Evolutionary conservation across 495 filamentous ascomycete genomes (phyloP), one percentile per base, ranked within the genome.

Genomic region (Aspergillus nanangensis): DNA sequence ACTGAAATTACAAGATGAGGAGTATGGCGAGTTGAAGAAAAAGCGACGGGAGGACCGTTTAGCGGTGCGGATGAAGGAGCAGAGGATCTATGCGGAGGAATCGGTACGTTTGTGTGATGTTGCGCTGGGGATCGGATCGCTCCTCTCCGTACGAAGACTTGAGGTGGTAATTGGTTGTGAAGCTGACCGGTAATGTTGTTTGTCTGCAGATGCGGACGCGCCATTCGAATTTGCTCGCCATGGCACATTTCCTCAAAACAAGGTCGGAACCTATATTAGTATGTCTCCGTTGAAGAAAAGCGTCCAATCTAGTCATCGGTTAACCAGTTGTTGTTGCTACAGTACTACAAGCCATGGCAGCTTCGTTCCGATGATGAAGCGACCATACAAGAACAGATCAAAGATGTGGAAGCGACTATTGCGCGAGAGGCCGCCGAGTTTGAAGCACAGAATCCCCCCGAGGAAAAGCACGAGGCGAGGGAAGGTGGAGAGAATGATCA

Each of bases 281-380:
- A 75, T 58, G 86, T 69, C 38, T 21, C 20, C n/a, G n/a, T n/a
- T n/a, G n/a, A n/a, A n/a, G n/a, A n/a, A n/a, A n/a, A n/a, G n/a
- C n/a, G n/a, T n/a, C n/a, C n/a, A n/a, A n/a, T n/a, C n/a, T n/a
- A n/a, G n/a, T n/a, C n/a, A n/a, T n/a, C n/a, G n/a, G n/a, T n/a
- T n/a, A n/a, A n/a, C n/a, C n/a, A n/a, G n/a, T n/a, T n/a, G n/a
- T n/a, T n/a, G n/a, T n/a, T n/a, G n/a, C n/a, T n/a, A 3, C 55
- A 96, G 92, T 92, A 83, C 63, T 98, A 95, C 65, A 84, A 84
- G 40, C 93, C 93, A 5, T 96, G 87, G 85, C 80, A 91, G 56
- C 69, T 86, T 41, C 76, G 78, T 22, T 63, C 74, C 4, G 74
- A 73, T 14, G 80, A 88, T 47, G 81, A 84, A 45, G 76, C 70